Evolutionary conservation across 1,284 basidiomycete species (phyloP).

Genomic region (Cystobasidiaceae sp.): DNA sequence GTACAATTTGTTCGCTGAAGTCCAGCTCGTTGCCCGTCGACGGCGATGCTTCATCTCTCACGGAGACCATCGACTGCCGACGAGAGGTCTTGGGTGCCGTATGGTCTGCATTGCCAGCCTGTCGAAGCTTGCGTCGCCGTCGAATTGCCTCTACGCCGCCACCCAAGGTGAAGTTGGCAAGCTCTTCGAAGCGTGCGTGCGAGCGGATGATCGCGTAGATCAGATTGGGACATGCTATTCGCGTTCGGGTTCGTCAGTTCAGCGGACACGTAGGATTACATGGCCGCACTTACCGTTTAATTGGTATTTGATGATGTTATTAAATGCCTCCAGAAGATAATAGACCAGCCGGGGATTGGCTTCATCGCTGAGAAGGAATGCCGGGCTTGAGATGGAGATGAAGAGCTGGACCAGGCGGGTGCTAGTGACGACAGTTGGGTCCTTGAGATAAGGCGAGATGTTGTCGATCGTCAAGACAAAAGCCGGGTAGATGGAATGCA

Average conservation of each 20-base stretch:
- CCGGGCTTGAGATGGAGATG: conserved; percentile 78
- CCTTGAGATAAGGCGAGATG: conserved; percentile 74
- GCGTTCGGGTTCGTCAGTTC: conserved; percentile 40
- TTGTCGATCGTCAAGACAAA: conserved; percentile 86
- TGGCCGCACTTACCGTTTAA: conserved; percentile 35
- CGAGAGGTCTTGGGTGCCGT: conserved; percentile 5
- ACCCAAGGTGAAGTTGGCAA: conserved; percentile 80
- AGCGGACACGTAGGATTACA: not conserved
- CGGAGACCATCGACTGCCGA: not conserved
- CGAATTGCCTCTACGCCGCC: conserved; percentile 76
- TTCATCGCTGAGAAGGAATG: conserved; percentile 85
- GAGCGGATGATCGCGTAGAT: conserved; percentile 77
- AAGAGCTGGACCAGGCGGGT: conserved; percentile 80
- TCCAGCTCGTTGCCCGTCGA: not conserved
- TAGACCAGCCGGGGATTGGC: conserved; percentile 86
- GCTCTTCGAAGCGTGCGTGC: conserved; percentile 74
- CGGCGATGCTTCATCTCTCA: not conserved
- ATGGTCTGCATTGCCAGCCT: not conserved
- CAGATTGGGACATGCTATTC: conserved; percentile 72
- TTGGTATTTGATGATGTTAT: conserved; percentile 60
- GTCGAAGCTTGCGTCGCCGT: not conserved
- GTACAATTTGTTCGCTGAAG: conserved; percentile 9
- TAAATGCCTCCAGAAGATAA: conserved; percentile 90
- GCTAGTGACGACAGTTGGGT: conserved; percentile 68
- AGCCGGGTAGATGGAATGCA: conserved; percentile 66